Percentiles rank a stretch among this genome's conserved stretches.
These are phyloP conservation scores for Aspergillus viridinutans DNA, from an alignment of 2,329 filamentous ascomycete genomes.

Conservation along the genomic window DNA sequence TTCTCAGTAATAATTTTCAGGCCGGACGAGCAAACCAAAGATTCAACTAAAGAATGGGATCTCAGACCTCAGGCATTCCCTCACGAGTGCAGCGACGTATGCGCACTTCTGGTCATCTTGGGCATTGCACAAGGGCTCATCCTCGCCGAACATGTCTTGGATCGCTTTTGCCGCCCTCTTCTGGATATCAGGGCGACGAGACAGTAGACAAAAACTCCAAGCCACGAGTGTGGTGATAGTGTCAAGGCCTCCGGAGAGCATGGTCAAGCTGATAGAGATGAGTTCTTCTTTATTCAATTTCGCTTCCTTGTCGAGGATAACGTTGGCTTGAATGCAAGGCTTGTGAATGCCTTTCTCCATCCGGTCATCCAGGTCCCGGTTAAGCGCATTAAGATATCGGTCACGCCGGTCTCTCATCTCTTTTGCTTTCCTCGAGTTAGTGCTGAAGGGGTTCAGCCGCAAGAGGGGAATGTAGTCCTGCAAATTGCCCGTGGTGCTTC, in stretches of 20 bases:
- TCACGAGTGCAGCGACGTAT: conserved; percentile 61
- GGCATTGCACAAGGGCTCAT: conserved; percentile 56
- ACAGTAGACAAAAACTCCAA: conserved; percentile 60
- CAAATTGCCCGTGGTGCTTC: conserved; percentile 75
- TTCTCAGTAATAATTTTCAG: conserved; percentile 3
- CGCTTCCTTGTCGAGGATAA: conserved; percentile 61
- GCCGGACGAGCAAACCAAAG: not conserved
- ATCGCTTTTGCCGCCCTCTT: conserved; percentile 57
- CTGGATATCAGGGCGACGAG: conserved; percentile 59
- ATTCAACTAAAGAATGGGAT: not conserved
- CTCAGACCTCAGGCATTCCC: conserved; percentile 54
- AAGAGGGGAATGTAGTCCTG: conserved; percentile 74
- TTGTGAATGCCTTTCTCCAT: conserved; percentile 59
- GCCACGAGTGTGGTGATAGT: conserved; percentile 63
- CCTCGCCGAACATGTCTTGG: conserved; percentile 47
- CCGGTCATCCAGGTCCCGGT: conserved; percentile 55
- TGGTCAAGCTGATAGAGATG: conserved; percentile 62
- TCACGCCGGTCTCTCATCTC: conserved; percentile 60
- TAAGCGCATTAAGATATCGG: conserved; percentile 56
- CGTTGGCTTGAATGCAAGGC: conserved; percentile 64
- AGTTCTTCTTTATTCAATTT: conserved; percentile 60
- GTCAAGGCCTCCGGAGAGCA: conserved; percentile 64
- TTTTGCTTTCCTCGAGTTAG: conserved; percentile 54
- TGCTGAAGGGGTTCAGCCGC: conserved; percentile 61
- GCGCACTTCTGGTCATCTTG: conserved; percentile 61